These are phyloP conservation scores for Fomitopsis serialis DNA, from an alignment of 768 basidiomycete genomes.

Conservation along the genomic window DNA sequence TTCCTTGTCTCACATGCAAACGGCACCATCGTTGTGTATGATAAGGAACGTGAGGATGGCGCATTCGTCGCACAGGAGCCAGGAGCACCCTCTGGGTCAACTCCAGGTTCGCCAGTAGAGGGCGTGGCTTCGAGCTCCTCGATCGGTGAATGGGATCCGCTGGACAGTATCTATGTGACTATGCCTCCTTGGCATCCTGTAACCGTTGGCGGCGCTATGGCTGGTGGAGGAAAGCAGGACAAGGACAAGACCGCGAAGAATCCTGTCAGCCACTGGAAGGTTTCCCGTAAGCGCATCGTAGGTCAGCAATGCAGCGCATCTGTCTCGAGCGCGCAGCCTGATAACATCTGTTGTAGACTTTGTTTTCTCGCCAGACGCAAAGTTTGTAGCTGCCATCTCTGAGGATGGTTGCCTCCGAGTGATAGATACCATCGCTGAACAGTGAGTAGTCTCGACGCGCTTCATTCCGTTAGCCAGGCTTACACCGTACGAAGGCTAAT, in stretches of 20 bases:
- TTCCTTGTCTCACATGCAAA: conserved; percentile 88
- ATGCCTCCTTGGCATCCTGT: conserved; percentile 85
- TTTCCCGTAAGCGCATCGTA: conserved; percentile 66
- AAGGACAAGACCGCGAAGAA: conserved; percentile 76
- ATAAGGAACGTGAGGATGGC: conserved; percentile 88
- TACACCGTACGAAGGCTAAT: conserved; percentile 52
- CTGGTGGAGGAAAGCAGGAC: conserved; percentile 28
- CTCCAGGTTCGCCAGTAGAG: conserved; percentile 6
- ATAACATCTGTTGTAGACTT: conserved; percentile 50
- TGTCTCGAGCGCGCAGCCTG: too few species aligned
- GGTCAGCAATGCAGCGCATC: conserved; percentile 39
- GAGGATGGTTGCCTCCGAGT: conserved; percentile 92
- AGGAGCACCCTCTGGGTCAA: conserved; percentile 12
- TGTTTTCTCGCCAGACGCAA: conserved; percentile 90
- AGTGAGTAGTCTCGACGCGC: conserved; percentile 45
- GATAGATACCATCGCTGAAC: conserved; percentile 82
- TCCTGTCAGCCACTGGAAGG: conserved; percentile 87
- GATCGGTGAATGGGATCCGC: conserved; percentile 67
- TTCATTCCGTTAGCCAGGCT: neutral
- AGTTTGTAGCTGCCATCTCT: conserved; percentile 83
- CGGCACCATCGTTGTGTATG: conserved; percentile 84
- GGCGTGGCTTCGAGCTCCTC: conserved; percentile 20
- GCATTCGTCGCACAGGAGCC: conserved; percentile 63
- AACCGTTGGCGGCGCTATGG: conserved; percentile 34
- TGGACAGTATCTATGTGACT: conserved; percentile 71